A percentile compares a stretch with the other conserved stretches of the same genome.
Conservation (phyloP, 805 yeast genomes). For the Vanderwaltozyma tropicalis region DNA sequence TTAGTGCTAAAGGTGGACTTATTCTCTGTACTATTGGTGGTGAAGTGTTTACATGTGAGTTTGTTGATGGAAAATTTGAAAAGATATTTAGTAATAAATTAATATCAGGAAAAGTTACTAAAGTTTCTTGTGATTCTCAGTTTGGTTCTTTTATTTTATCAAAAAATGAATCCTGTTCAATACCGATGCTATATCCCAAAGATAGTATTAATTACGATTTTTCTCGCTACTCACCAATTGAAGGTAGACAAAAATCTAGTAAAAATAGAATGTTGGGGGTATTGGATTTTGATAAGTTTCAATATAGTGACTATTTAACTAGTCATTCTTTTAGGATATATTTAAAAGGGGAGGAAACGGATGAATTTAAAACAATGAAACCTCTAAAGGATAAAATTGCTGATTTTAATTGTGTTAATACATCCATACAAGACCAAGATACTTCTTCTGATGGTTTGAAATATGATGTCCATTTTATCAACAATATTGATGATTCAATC, state of each 20-base stretch:
- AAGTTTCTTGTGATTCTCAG: slow-evolving; percentile 54
- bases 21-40: slow-evolving; percentile 63
- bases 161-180: slow-evolving; percentile 48
- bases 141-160: slow-evolving; percentile 60
- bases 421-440: not conserved
- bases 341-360: not conserved
- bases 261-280: not conserved
- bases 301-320: not conserved
- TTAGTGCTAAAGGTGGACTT: slow-evolving; percentile 57
- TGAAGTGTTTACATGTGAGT: slow-evolving; percentile 38
- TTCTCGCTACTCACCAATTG: slow-evolving; percentile 41
- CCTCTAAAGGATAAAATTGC: not conserved
- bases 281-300: not conserved
- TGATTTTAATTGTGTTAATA: not conserved
- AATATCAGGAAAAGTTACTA: slow-evolving; percentile 27
- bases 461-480: slow-evolving; percentile 15
- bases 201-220: slow-evolving; percentile 44
- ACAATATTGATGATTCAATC: not conserved
- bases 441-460: not conserved
- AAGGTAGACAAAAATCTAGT: not conserved
- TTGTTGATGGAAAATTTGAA: slow-evolving; percentile 8
- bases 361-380: not conserved
- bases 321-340: not conserved
- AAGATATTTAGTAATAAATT: slow-evolving; percentile 28
- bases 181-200: slow-evolving; percentile 43